Evolutionary conservation across 371 early-diverging fungal genomes (phyloP).

Genomic region (Actinomortierella wolfii): DNA sequence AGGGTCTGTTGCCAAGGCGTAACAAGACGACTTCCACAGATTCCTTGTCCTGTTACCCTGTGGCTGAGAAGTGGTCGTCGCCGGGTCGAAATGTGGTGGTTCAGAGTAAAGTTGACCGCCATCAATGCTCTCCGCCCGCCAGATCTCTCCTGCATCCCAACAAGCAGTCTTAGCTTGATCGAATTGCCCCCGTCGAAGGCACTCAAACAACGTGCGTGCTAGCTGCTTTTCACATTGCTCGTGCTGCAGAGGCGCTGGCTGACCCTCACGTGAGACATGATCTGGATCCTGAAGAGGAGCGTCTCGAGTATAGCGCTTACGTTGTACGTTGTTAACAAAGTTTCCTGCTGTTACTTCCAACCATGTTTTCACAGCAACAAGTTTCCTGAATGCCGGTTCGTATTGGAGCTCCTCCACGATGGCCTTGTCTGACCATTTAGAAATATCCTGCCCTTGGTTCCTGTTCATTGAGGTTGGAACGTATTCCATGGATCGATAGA

Average conservation of each 20-base stretch:
- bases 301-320: neutral
- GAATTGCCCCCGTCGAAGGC: constrained; percentile 40
- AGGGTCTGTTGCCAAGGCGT: constrained; percentile 24
- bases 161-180: constrained; percentile 34
- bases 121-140: constrained; percentile 44
- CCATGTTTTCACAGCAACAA: constrained; percentile 36
- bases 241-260: constrained; percentile 17
- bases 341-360: constrained; percentile 32
- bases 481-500: too few species aligned
- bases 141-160: constrained; percentile 29
- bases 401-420: too few species aligned
- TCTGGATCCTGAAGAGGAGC: constrained; percentile 30
- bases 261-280: constrained; percentile 26
- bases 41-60: constrained; percentile 37
- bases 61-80: constrained; percentile 13
- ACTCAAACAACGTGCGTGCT: constrained; percentile 30
- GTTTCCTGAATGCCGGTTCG: too few species aligned
- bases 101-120: constrained; percentile 32
- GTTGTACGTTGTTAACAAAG: neutral
- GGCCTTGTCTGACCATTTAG: too few species aligned
- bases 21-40: constrained; percentile 45
- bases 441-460: too few species aligned
- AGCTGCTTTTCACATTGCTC: constrained; percentile 23
- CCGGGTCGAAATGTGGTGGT: constrained; percentile 18
- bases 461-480: too few species aligned